Percentiles rank a stretch among this genome's conserved stretches.
These are phyloP conservation scores for Talaromyces thailandensis DNA, from an alignment of 495 filamentous ascomycete genomes.

Conservation along the genomic window DNA sequence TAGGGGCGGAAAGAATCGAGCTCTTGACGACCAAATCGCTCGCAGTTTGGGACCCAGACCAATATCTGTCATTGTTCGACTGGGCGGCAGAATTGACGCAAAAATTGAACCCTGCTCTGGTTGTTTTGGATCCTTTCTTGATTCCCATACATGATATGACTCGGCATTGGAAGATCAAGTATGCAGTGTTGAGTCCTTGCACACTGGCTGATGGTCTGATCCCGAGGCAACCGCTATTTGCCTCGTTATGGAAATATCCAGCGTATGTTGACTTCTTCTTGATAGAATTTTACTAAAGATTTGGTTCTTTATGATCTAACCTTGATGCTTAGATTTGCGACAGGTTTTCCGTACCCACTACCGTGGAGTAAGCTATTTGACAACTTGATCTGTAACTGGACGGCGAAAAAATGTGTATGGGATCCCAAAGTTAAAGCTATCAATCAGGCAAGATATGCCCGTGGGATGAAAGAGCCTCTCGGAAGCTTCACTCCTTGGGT, in stretches of 20 bases:
- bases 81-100: not conserved
- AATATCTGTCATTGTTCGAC: not conserved
- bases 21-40: not conserved
- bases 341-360: not conserved
- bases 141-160: not conserved
- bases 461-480: not conserved
- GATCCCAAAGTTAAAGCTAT: not conserved
- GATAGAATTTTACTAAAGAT: too few relatives aligned
- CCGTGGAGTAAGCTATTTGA: not conserved
- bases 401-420: conserved; percentile 10
- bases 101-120: not conserved
- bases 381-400: conserved; percentile 3
- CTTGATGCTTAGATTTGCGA: not conserved
- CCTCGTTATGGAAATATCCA: conserved; percentile 38
- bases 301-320: too few relatives aligned
- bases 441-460: not conserved
- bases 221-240: conserved; percentile 22
- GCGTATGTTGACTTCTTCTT: conserved; percentile 19
- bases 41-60: not conserved
- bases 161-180: conserved; percentile 12
- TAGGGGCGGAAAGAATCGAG: not conserved
- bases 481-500: conserved; percentile 11
- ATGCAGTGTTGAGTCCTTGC: not conserved
- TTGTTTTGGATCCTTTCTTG: not conserved
- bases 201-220: not conserved